These are phyloP conservation scores for Arachis stenosperma DNA, from an alignment of 306 rosid species.

Conservation along the genomic window DNA sequence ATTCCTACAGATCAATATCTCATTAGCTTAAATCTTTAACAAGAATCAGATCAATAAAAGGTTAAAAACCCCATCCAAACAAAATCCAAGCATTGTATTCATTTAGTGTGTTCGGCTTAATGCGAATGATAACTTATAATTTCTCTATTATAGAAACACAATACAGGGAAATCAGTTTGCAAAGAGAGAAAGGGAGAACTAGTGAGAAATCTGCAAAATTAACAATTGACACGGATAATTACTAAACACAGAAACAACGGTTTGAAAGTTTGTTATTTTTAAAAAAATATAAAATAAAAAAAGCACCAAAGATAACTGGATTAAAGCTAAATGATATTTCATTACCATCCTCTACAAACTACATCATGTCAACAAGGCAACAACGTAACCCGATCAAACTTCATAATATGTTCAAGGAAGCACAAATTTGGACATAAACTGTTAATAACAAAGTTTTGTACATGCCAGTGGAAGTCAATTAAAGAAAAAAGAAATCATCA, in stretches of 20 bases:
- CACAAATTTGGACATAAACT: slow-evolving; percentile 20
- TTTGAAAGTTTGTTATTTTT: neutral
- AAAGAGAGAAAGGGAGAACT: neutral
- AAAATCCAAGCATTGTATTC: slow-evolving; percentile 17
- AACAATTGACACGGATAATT: slow-evolving; percentile 5
- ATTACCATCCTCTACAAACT: slow-evolving; percentile 1
- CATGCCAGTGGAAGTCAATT: neutral
- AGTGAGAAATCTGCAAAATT: neutral
- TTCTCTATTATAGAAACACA: neutral
- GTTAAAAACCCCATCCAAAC: slow-evolving; percentile 6
- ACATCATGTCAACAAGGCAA: slow-evolving; percentile 10
- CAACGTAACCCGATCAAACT: neutral
- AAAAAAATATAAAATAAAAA: neutral
- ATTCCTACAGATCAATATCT: slow-evolving; percentile 60
- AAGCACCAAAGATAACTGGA: neutral
- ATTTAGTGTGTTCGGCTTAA: neutral
- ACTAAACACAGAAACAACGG: neutral
- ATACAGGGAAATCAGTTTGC: neutral
- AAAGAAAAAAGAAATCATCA: neutral
- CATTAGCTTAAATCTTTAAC: slow-evolving; percentile 31
- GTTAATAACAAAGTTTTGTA: slow-evolving; percentile 14
- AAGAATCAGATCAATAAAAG: slow-evolving; percentile 26
- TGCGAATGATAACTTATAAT: neutral
- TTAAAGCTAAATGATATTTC: neutral
- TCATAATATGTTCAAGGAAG: slow-evolving; percentile 3